Percentiles rank a stretch among this genome's conserved stretches.
These are phyloP conservation scores for Trypanosoma congolense DNA, from an alignment of 208 protist genomes.

Conservation along the genomic window DNA sequence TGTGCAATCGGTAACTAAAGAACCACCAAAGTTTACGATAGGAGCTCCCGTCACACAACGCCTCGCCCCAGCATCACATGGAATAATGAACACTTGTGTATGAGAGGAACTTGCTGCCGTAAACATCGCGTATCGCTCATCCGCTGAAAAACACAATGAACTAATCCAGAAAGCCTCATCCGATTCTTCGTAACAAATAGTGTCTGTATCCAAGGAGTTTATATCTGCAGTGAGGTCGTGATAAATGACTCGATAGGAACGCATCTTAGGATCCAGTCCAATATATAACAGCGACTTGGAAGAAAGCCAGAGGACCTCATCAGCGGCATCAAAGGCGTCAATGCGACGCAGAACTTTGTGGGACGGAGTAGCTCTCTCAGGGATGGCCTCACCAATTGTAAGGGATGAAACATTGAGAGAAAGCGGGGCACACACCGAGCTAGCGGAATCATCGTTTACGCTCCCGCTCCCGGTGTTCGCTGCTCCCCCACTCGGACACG, in stretches of 20 bases:
- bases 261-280: conserved; percentile 49
- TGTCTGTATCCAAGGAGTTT: conserved; percentile 14
- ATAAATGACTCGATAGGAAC: conserved; percentile 47
- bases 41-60: conserved; percentile 15
- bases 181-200: conserved; percentile 56
- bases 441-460: too few species aligned
- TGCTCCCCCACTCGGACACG: not conserved
- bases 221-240: conserved; percentile 37
- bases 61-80: conserved; percentile 11
- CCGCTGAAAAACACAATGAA: conserved; percentile 37
- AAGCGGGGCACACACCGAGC: too few species aligned
- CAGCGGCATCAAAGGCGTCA: conserved; percentile 49
- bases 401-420: too few species aligned
- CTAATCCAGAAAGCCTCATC: conserved; percentile 62
- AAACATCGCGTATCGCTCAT: conserved; percentile 49
- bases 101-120: conserved; percentile 35
- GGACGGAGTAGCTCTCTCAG: conserved; percentile 9
- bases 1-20: too few species aligned
- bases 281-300: conserved; percentile 42
- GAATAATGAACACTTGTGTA: conserved; percentile 45
- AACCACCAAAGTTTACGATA: conserved; percentile 5
- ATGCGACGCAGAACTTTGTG: conserved; percentile 39
- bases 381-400: too few species aligned
- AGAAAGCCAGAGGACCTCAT: conserved; percentile 56
- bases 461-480: not conserved